Base-by-base conservation (phyloP, 2,329 filamentous ascomycete species). In the Xylaria sp. region DNA sequence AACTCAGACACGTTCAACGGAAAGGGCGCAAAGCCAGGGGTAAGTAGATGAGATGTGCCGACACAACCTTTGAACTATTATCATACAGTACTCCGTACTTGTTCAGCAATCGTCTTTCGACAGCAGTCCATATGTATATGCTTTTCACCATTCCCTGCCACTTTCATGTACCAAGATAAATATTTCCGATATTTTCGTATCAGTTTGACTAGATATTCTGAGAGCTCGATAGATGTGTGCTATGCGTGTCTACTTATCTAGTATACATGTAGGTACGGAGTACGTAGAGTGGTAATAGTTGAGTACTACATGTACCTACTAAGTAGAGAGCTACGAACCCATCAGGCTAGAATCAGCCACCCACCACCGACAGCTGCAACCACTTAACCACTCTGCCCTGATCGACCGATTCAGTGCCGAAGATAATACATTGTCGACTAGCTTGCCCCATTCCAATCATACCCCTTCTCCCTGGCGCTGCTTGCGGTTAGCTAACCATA, bases 301-400 rank as follows among this genome's bases (percentile, higher is more conserved):
- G 20, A 48, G 5, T n/a, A n/a, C n/a, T n/a, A n/a, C n/a, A n/a
- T n/a, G n/a, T n/a, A n/a, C n/a, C n/a, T n/a, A n/a, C n/a, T n/a
- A n/a, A n/a, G n/a, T n/a, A 5, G 25, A 48, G 13, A 48, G n/a
- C 52, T 56, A 56, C 34, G 2, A 41, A n/a, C 18, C 13, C 30
- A 45, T 3, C n/a, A 25, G 46, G 20, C 8, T 46, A 61, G 20
- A 41, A 43, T 43, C 10, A 53, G 48, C 20, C 28, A 55, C 12
- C 10, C 34, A 55, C 15, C 25, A 15, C 4, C 39, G 34, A 62
- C 9, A 50, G 30, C 45, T 66, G 63, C 63, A 66, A 60, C 48
- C 67, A 69, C 67, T 69, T 69, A 36, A 63, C 48, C 63, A 60
- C 57, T 20, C 46, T 25, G 52, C 55, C 55, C 32, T 59, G 46